Base-by-base conservation (phyloP, 176 grass and related monocot genomes). In the Oryza glaberrima region DNA sequence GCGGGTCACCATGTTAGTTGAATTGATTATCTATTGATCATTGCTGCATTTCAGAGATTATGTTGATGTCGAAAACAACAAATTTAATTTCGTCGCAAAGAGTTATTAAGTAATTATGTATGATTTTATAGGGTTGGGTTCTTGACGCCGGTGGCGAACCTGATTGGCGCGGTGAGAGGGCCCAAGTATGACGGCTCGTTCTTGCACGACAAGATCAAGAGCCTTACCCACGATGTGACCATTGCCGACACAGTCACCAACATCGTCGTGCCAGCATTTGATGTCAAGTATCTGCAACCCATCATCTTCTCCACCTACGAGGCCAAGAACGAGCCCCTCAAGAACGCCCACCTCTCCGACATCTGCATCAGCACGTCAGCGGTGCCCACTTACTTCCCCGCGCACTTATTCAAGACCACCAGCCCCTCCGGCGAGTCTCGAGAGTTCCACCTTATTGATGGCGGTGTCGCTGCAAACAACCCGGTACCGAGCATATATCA, bases 321-420 rank as follows among this genome's bases (percentile, higher is more conserved):
- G 84, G 83, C 83, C 7, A 67, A 70, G 60, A 10, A 0, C 0
- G 66, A 80, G 4, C 70, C 87, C 0, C 67, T 88, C 13, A 92
- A 92, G 79, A 83, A 92, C 46, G 88, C 90, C 67, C 72, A 86
- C 46, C 83, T 96, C 7, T 92, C 90, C 2, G 93, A 95, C 79
- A 88, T 92, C 63, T 95, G 90, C 79, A 95, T 95, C 85, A 86
- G 90, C 79, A 95, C 93, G 11, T 78, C 93, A 9, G 90, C 90
- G 14, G 93, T 88, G 45, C 94, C 91, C 0, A 96, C 91, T 3
- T 93, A 85, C 67, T 86, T 96, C 65, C 91, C 91, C 0, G 91
- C 83, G 0, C 88, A 96, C 61, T 83, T 32, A 52, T 91, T 96
- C 54, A 69, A 30, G 64, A 88, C 69, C 2, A 0, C 51, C 1